Evolutionary conservation across 768 basidiomycete species (phyloP).

Genomic region (Macrolepiota albuminosa): DNA sequence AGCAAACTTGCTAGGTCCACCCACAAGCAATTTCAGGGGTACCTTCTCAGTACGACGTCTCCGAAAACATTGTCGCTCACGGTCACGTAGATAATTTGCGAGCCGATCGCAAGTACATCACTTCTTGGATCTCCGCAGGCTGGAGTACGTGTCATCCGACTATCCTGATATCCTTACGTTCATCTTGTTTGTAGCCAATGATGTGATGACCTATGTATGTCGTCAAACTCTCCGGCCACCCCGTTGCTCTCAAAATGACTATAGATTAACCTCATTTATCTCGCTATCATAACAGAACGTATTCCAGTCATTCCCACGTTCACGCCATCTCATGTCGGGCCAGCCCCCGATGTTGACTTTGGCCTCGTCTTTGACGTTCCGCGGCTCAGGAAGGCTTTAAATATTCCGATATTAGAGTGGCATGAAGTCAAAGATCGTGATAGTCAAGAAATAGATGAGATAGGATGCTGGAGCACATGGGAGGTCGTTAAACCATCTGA

Average conservation of each 20-base stretch:
- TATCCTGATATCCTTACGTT: background rate
- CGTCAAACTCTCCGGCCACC: background rate
- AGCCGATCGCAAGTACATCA: conserved; percentile 58
- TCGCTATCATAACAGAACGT: conserved; percentile 52
- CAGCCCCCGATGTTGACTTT: conserved; percentile 43
- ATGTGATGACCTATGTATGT: conserved; percentile 66
- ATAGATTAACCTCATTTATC: conserved; percentile 54
- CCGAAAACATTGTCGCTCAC: background rate
- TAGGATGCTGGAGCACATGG: conserved; percentile 57
- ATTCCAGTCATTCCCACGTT: conserved; percentile 58
- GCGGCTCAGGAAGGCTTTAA: conserved; percentile 38
- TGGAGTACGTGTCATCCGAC: conserved; percentile 50
- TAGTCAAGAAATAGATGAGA: conserved; percentile 35
- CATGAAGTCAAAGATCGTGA: conserved; percentile 50
- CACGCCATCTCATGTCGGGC: conserved; percentile 51
- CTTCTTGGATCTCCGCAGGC: conserved; percentile 73
- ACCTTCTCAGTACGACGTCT: conserved; percentile 3
- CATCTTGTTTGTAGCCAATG: conserved; percentile 49
- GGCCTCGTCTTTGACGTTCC: conserved; percentile 59
- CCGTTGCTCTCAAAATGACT: background rate
- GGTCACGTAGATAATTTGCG: conserved; percentile 53
- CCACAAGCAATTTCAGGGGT: conserved; percentile 58
- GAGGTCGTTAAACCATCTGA: conserved; percentile 38
- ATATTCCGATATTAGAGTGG: conserved; percentile 56
- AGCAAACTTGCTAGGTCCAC: conserved; percentile 35